Evolutionary conservation across 2,329 filamentous ascomycete genomes (phyloP).

Genomic region (Biscogniauxia marginata): DNA sequence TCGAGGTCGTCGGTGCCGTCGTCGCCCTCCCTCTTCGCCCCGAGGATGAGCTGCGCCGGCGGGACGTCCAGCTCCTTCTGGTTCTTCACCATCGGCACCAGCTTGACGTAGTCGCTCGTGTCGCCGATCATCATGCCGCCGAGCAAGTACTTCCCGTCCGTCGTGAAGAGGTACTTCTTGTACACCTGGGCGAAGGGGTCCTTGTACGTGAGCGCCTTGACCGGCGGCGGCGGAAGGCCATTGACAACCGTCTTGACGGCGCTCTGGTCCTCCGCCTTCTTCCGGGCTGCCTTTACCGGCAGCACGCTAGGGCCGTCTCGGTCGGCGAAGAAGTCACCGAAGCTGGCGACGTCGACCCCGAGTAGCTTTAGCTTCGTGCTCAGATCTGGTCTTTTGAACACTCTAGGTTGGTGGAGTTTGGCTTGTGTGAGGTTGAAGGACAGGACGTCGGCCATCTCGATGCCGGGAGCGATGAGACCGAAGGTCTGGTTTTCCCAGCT

Average conservation of each 20-base stretch:
- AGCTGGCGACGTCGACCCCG: constrained; percentile 88
- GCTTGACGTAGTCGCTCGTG: constrained; percentile 84
- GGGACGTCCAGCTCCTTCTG: constrained; percentile 76
- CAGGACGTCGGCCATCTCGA: constrained; percentile 91
- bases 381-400: constrained; percentile 79
- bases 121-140: constrained; percentile 99
- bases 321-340: constrained; percentile 92
- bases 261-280: constrained; percentile 35
- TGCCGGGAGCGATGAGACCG: constrained; percentile 82
- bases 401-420: constrained; percentile 64
- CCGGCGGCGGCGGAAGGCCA: constrained; percentile 55
- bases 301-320: constrained; percentile 75
- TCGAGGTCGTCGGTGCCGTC: constrained; percentile 74
- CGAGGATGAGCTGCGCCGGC: constrained; percentile 80
- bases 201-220: constrained; percentile 84
- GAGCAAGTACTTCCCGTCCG: constrained; percentile 84
- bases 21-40: constrained; percentile 70
- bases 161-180: constrained; percentile 90
- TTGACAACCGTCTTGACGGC: constrained; percentile 50
- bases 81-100: constrained; percentile 83
- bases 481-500: constrained; percentile 87
- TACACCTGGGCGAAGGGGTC: constrained; percentile 87
- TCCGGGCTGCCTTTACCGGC: constrained; percentile 56
- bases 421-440: constrained; percentile 89
- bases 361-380: constrained; percentile 91